Evolutionary conservation across 148 eudicot genomes (phyloP).

Genomic region (Oxyria digyna): DNA sequence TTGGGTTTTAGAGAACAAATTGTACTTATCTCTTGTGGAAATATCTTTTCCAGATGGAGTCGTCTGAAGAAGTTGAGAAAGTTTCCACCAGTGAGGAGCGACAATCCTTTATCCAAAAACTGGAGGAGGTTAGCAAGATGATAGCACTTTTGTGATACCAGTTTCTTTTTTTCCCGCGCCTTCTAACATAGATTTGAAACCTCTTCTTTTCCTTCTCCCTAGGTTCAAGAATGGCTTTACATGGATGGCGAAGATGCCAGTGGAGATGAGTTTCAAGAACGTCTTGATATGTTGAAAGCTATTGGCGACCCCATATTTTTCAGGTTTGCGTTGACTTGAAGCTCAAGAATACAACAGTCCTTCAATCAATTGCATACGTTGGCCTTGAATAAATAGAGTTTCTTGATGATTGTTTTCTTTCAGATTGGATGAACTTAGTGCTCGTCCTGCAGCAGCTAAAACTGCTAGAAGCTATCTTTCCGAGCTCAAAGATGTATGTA

Average conservation of each 20-base stretch:
- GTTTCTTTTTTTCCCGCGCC: neutral
- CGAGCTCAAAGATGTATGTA: conserved; percentile 61
- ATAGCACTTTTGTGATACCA: neutral
- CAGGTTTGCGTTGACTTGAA: conserved; percentile 31
- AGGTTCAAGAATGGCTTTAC: conserved; percentile 97
- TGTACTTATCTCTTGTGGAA: conserved; percentile 9
- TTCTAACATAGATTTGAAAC: conserved; percentile 1
- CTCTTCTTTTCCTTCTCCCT: conserved; percentile 8
- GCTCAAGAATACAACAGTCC: neutral
- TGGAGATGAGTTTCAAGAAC: conserved; percentile 72
- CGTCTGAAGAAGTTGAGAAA: conserved; percentile 47
- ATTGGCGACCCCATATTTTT: conserved; percentile 93
- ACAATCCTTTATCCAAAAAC: conserved; percentile 60
- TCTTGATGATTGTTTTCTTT: conserved; percentile 10
- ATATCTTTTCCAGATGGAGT: conserved; percentile 43
- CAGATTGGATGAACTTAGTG: conserved; percentile 75
- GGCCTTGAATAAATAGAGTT: neutral
- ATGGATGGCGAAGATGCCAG: conserved; percentile 98
- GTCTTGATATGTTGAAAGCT: conserved; percentile 60
- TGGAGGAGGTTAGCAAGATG: conserved; percentile 58
- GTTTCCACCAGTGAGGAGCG: conserved; percentile 66
- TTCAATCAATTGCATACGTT: neutral
- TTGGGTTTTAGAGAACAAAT: neutral
- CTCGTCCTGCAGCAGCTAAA: conserved; percentile 70
- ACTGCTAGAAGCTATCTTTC: conserved; percentile 51